Base-by-base conservation (phyloP, 148 eudicot species). In the Salicornia ramosissima region DNA sequence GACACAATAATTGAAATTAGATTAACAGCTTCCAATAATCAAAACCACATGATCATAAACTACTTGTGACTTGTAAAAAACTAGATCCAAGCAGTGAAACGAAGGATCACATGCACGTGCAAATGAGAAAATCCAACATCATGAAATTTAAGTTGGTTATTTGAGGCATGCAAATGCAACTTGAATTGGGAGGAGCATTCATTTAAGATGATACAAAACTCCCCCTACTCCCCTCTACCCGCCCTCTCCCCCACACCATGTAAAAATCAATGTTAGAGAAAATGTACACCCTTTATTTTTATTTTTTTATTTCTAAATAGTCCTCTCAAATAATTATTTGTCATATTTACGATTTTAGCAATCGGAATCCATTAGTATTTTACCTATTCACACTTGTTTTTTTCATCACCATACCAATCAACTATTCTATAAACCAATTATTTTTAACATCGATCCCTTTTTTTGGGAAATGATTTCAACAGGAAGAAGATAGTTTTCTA, bases 131-230 rank as follows among this genome's bases (percentile, higher is more conserved):
- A 73, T 65, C 39, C 45, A 40, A 43, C 64, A 64, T 52, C 55
- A 67, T 33, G 33, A 66, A 57, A 51, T 51, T 28, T n/a, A 45
- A 47, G 74, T 75, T 75, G 70, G 74, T 64, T 69, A 75, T 54
- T 61, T 67, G 50, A 51, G 22, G 54, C 68, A 39, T 33, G 40
- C 50, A 59, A 40, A n/a, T n/a, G n/a, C n/a, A n/a, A n/a, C n/a
- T n/a, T n/a, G n/a, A n/a, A 15, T 67, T 49, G 53, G 54, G 45
- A 75, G 30, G 64, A 28, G 12, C 79, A 70, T 63, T 74, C 79
- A 50, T 69, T 31, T 31, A 28, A 50, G 22, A 70, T 75, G 79
- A 70, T 50, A 39, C 3, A 52, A 45, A 30, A 3, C 19, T 7
- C 13, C 7, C 18, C 59, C 33, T 15, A 33, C 65, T 21, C 45